Conservation (phyloP, 2,329 filamentous ascomycete species). For the Colletotrichum horii region DNA sequence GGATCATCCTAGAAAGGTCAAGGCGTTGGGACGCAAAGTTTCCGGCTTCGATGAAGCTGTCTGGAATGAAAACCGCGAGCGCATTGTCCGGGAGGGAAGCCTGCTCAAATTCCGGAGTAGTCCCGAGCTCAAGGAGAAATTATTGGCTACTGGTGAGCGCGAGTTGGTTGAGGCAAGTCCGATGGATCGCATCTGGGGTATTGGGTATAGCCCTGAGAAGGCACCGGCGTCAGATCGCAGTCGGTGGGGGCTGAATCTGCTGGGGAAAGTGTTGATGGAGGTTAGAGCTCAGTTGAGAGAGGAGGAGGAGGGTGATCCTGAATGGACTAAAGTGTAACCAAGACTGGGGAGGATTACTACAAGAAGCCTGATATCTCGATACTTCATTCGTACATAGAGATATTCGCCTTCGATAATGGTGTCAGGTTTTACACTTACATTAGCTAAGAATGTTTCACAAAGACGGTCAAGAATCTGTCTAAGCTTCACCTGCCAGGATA, state of each 20-base stretch:
- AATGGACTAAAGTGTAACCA: neutral
- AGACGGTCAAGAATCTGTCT: no score
- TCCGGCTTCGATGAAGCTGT: conserved; percentile 51
- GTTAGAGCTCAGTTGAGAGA: conserved; percentile 58
- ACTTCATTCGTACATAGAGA: no score
- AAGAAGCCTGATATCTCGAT: no score
- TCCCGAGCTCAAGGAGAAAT: conserved; percentile 46
- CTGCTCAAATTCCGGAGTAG: conserved; percentile 62
- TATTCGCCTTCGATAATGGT: no score
- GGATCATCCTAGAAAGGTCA: conserved; percentile 50
- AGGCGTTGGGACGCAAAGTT: conserved; percentile 60
- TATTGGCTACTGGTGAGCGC: conserved; percentile 63
- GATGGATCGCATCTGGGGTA: conserved; percentile 68
- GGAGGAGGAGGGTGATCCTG: conserved; percentile 30
- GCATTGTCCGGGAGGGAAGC: conserved; percentile 63
- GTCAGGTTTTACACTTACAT: no score
- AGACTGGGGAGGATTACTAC: no score
- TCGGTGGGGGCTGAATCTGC: conserved; percentile 67
- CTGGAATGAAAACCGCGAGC: conserved; percentile 57
- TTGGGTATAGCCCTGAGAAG: conserved; percentile 61
- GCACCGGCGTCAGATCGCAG: conserved; percentile 48
- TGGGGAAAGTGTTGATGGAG: conserved; percentile 67
- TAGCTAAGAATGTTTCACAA: no score
- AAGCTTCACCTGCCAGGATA: no score
- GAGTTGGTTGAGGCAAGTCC: conserved; percentile 69